Base-by-base conservation (phyloP, 2,329 filamentous ascomycete genomes). In the Zymoseptoria passerinii region DNA sequence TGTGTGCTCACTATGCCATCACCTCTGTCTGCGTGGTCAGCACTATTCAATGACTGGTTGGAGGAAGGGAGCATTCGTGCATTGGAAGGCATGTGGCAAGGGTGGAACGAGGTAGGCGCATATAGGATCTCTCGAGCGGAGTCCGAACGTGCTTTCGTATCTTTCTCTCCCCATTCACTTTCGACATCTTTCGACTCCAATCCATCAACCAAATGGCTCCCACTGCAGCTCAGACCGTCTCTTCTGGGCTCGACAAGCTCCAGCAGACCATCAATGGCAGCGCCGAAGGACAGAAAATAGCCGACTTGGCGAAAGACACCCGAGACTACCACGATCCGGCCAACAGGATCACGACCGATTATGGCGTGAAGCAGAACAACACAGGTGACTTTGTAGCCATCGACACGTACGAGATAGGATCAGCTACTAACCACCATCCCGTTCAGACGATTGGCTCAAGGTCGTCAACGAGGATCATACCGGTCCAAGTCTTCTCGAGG, bases 321-420 rank as follows among this genome's bases (percentile, higher is more conserved):
- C 80, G 83, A 56, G 79, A 89, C 68, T 78, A 83, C 1, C 75
- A 81, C 50, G 73, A 80, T 58, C 64, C 68, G 53, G 79, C 83
- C 44, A 77, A 80, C 29, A 79, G 81, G 48, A 83, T 91, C 64
- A 92, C 89, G 0, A 87, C 86, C 53, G 90, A 95, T 68, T 89
- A 81, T 74, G 90, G 90, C 20, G 83, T 87, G 28, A 89, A 86
- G 73, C 81, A 90, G 67, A 76, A 77, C 49, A 87, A 87, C 66
- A 86, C 86, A 0, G 63, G 62, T 64, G 58, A n/a, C 23, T 61
- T 29, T 29, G 23, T 8, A 18, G 28, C 23, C 18, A 18, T 13
- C 49, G 5, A 27, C 1, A 9, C 6, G 16, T 16, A 27, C 8
- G 20, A 48, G 20, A 18, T 23, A 8, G 9, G 10, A 18, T 49